These are phyloP conservation scores for Gossypium lobatum DNA, from an alignment of 441 rosid genomes.

Conservation along the genomic window DNA sequence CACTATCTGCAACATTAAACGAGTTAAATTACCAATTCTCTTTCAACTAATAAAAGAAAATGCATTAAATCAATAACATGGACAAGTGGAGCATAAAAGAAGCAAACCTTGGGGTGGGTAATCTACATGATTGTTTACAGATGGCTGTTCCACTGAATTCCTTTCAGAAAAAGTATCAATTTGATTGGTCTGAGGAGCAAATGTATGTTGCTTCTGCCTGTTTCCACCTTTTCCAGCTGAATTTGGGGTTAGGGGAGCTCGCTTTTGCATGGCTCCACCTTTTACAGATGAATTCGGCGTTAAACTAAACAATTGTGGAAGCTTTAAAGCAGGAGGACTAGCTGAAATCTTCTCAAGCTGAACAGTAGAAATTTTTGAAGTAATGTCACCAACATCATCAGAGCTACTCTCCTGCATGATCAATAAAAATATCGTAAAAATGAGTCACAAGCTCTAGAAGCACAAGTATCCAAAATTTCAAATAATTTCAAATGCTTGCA, in stretches of 20 bases:
- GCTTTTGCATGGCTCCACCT: conserved; percentile 71
- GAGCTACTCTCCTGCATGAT: conserved; percentile 64
- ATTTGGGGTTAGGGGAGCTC: conserved; percentile 68
- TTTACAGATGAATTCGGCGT: conserved; percentile 90
- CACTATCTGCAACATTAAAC: conserved; percentile 50
- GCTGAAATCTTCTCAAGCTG: conserved; percentile 81
- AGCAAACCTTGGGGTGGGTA: conserved; percentile 63
- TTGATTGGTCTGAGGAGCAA: conserved; percentile 53
- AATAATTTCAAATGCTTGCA: background rate
- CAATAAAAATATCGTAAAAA: conserved; percentile 14
- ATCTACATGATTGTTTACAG: conserved; percentile 43
- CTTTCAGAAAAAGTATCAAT: conserved; percentile 60
- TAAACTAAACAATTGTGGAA: conserved; percentile 88
- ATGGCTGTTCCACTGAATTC: conserved; percentile 50
- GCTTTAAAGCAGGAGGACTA: conserved; percentile 71
- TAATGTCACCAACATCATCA: conserved; percentile 61
- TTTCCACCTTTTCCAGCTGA: conserved; percentile 81
- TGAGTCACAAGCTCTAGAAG: conserved; percentile 6
- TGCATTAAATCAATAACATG: conserved; percentile 4
- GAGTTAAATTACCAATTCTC: background rate
- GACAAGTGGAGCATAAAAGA: conserved; percentile 11
- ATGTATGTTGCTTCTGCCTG: conserved; percentile 61
- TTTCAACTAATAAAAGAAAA: conserved; percentile 11
- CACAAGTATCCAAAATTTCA: background rate
- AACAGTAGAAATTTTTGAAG: conserved; percentile 62